phyloP scores from a whole-genome alignment of 495 filamentous ascomycete genomes.

The Saxophila tyrrhenica region DNA sequence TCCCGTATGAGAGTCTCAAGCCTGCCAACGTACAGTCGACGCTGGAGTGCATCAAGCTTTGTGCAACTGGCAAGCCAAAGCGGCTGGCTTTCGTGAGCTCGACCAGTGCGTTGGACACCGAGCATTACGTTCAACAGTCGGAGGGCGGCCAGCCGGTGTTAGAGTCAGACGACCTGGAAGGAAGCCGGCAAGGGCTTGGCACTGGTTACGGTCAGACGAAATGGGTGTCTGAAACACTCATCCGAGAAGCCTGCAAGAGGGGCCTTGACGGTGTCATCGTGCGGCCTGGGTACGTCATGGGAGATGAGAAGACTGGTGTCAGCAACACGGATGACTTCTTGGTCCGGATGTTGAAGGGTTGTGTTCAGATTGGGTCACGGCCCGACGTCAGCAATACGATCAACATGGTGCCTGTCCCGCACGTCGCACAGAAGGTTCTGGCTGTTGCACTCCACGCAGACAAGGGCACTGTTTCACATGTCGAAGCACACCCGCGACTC shows the following conservation, averaged over 20 bases:
- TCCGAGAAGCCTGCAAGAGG: conserved; percentile 64
- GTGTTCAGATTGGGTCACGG: conserved; percentile 60
- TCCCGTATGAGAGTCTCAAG: conserved; percentile 64
- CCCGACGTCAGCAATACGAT: conserved; percentile 79
- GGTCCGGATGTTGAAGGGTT: conserved; percentile 79
- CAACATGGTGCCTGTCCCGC: conserved; percentile 81
- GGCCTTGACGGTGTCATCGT: conserved; percentile 69
- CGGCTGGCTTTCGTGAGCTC: conserved; percentile 74
- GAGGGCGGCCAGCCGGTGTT: conserved; percentile 45
- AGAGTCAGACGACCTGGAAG: conserved; percentile 56
- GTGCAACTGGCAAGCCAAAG: conserved; percentile 67
- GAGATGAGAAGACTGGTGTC: conserved; percentile 57
- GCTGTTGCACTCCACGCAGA: conserved; percentile 51
- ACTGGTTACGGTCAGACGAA: conserved; percentile 92
- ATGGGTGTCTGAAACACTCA: conserved; percentile 71
- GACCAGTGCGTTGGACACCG: conserved; percentile 70
- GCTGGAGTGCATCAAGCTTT: conserved; percentile 64
- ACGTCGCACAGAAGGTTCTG: conserved; percentile 69
- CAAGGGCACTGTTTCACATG: conserved; percentile 53
- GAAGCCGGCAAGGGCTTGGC: conserved; percentile 52
- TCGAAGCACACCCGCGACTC: conserved; percentile 70
- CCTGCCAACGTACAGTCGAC: conserved; percentile 74
- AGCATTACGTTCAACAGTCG: conserved; percentile 65
- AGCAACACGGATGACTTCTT: conserved; percentile 84
- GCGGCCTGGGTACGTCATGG: conserved; percentile 77